A percentile compares a stretch with the other conserved stretches of the same genome.
Conservation (phyloP, 352 stramenopile species). For the Phytophthora palmivora region DNA sequence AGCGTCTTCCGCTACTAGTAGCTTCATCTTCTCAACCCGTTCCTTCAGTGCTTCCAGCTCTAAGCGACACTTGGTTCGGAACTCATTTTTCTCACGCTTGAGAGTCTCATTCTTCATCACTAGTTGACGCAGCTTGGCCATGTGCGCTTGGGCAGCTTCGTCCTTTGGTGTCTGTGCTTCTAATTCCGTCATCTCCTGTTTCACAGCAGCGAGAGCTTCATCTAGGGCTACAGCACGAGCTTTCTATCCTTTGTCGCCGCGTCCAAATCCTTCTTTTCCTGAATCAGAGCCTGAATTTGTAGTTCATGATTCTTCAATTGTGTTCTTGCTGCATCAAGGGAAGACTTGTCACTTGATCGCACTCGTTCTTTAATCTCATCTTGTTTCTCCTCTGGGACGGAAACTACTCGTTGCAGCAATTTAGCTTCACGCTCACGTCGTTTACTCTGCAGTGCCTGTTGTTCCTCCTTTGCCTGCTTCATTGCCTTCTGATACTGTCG, state of each 20-base stretch:
- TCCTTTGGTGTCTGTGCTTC: slow-evolving; percentile 44
- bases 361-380: slow-evolving; percentile 13
- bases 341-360: slow-evolving; percentile 4
- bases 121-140: slow-evolving; percentile 44
- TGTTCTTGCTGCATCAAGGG: slow-evolving; percentile 23
- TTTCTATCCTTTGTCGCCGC: slow-evolving; percentile 36
- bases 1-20: slow-evolving; percentile 40
- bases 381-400: slow-evolving; percentile 38
- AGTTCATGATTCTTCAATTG: slow-evolving; percentile 45
- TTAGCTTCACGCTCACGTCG: slow-evolving; percentile 57
- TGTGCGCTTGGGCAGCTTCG: slow-evolving; percentile 24
- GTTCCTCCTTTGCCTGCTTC: slow-evolving; percentile 58
- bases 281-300: slow-evolving; percentile 52
- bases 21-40: slow-evolving; percentile 50
- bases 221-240: slow-evolving; percentile 35
- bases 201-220: slow-evolving; percentile 39
- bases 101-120: slow-evolving; percentile 61
- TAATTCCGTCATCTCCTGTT: slow-evolving; percentile 51
- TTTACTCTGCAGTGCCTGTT: slow-evolving; percentile 47
- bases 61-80: slow-evolving; percentile 52
- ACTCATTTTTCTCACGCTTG: slow-evolving; percentile 55
- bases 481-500: slow-evolving; percentile 63
- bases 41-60: slow-evolving; percentile 51
- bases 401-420: slow-evolving; percentile 61
- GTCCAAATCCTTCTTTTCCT: slow-evolving; percentile 52